Evolutionary conservation across 2,329 filamentous ascomycete species (phyloP).

Genomic region (Macrophomina phaseolina): DNA sequence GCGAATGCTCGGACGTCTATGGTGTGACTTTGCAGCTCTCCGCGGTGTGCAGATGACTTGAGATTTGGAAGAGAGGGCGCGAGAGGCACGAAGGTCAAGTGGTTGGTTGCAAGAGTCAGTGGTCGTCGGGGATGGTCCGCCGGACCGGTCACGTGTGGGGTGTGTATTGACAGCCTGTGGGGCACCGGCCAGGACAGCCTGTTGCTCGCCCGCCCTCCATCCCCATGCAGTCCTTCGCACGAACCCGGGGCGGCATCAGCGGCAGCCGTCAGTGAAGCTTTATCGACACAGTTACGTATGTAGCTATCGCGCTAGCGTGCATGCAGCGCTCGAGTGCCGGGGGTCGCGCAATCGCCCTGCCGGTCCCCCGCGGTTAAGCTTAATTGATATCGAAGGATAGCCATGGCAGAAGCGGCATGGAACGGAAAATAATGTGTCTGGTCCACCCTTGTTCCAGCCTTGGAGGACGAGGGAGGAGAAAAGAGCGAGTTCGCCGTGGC

Average conservation of each 20-base stretch:
- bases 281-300: neutral
- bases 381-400: slow-evolving; percentile 8
- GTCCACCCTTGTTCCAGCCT: neutral
- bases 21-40: neutral
- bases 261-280: neutral
- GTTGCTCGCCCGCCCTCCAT: neutral
- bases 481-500: neutral
- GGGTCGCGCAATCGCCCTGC: slow-evolving; percentile 9
- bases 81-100: neutral
- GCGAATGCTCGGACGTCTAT: neutral
- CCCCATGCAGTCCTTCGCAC: neutral
- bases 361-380: slow-evolving; percentile 10
- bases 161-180: neutral
- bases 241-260: neutral
- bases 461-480: neutral
- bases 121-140: neutral
- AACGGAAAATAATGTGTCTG: neutral
- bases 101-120: slow-evolving; percentile 3
- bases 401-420: neutral
- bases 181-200: neutral
- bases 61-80: neutral
- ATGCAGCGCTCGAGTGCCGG: neutral
- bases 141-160: neutral
- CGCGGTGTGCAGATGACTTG: neutral
- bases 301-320: neutral